phyloP scores from a whole-genome alignment of 352 stramenopile species.

The Aphanomyces euteiches region DNA sequence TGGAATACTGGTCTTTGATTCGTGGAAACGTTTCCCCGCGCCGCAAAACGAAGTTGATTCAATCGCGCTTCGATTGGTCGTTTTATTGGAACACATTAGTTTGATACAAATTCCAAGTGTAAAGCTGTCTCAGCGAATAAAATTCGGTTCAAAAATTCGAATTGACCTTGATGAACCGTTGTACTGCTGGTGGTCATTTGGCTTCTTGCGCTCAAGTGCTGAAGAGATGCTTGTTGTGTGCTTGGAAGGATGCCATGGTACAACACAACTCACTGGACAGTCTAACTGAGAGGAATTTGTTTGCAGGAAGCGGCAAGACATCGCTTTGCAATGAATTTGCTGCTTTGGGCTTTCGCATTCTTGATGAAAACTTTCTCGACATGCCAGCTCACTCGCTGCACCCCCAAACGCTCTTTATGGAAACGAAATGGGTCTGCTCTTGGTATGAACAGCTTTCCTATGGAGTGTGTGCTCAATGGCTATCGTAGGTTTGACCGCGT shows the following conservation, averaged over 20 bases:
- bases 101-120: slow-evolving; percentile 25
- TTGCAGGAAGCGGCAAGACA: slow-evolving; percentile 70
- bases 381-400: slow-evolving; percentile 82
- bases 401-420: slow-evolving; percentile 87
- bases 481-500: slow-evolving; percentile 66
- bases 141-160: slow-evolving; percentile 28
- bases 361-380: slow-evolving; percentile 86
- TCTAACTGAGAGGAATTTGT: not conserved
- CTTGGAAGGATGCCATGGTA: slow-evolving; percentile 84
- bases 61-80: slow-evolving; percentile 11
- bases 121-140: not conserved
- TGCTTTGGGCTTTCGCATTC: slow-evolving; percentile 64
- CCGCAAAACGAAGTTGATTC: slow-evolving; percentile 18
- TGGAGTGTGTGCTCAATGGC: not conserved
- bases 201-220: too few species aligned
- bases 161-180: slow-evolving; percentile 13
- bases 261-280: not conserved
- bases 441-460: slow-evolving; percentile 38
- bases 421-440: slow-evolving; percentile 86
- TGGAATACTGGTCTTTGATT: not conserved
- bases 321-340: slow-evolving; percentile 72
- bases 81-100: slow-evolving; percentile 19
- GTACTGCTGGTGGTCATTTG: too few species aligned
- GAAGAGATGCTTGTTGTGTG: slow-evolving; percentile 74
- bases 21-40: slow-evolving; percentile 21